Evolutionary conservation across 805 yeast genomes (phyloP).

Genomic region (Isabelozyma rhagii): DNA sequence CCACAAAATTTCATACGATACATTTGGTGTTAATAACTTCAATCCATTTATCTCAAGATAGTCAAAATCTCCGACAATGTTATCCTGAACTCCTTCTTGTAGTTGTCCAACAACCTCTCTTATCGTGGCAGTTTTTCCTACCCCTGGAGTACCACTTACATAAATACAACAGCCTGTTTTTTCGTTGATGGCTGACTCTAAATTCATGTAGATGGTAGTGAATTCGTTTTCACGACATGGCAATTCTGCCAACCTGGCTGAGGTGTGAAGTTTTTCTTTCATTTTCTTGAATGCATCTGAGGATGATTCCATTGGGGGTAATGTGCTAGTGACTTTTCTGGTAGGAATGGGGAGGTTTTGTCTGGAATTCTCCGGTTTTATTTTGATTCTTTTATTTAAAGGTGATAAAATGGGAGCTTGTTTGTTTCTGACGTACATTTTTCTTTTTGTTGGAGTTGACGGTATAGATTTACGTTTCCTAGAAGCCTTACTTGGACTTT

Average conservation of each 20-base stretch:
- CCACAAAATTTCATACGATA: conserved; percentile 84
- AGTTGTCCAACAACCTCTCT: conserved; percentile 79
- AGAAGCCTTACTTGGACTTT: conserved; percentile 1
- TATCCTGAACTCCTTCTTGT: conserved; percentile 26
- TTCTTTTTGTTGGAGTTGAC: conserved; percentile 3
- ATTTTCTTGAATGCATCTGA: conserved; percentile 34
- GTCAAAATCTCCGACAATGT: conserved; percentile 45
- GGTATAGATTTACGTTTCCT: conserved; percentile 4
- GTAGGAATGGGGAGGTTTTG: background rate
- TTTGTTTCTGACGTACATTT: background rate
- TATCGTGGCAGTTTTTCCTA: conserved; percentile 93
- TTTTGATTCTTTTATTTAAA: conserved; percentile 20
- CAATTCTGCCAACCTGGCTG: conserved; percentile 47
- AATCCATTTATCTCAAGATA: conserved; percentile 89
- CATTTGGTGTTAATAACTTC: conserved; percentile 72
- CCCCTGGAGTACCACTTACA: conserved; percentile 97
- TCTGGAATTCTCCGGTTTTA: conserved; percentile 20
- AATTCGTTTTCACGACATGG: conserved; percentile 90
- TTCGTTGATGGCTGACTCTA: conserved; percentile 69
- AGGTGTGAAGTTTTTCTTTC: conserved; percentile 41
- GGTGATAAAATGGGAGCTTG: conserved; percentile 15
- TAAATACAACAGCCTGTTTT: conserved; percentile 81
- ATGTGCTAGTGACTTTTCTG: background rate
- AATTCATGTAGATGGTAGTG: conserved; percentile 58
- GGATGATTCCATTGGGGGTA: conserved; percentile 14